Base-by-base conservation (phyloP, 768 basidiomycete species). In the Pisolithus marmoratus region DNA sequence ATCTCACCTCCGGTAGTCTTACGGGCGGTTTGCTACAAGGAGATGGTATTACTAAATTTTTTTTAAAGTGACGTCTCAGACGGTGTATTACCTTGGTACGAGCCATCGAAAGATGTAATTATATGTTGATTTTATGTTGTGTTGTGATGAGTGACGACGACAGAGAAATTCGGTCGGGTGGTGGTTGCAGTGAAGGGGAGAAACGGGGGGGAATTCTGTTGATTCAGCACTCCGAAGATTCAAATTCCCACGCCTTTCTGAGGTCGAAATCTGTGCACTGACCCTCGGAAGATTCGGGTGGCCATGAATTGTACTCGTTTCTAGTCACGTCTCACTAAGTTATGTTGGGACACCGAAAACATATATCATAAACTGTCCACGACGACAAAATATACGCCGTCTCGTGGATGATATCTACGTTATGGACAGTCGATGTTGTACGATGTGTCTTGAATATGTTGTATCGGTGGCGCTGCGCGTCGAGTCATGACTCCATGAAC, bases 1-100 rank as follows among this genome's bases (percentile, higher is more conserved):
- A 54, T 74, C 82, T 61, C 62, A 85, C 93, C 94, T 87, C 95
- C 95, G 58, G 95, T 96, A 52, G 94, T 96, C 80, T 97, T 96
- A 75, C 94, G 92, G 67, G 94, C 94, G 69, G 94, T 96, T 93
- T 96, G 94, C 94, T 93, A 46, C 20, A 53, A 46, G 38, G 57
- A 23, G 11, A 42, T 42, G 51, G 46, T 60, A 12, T 24, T 29
- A 48, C 58, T 48, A 58, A 2, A 34, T 5, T 56, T 46, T 46
- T 44, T 26, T 23, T 15, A 19, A 26, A 2, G 14, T 31, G 45
- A 15, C 19, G 43, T 11, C 17, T 19, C 23, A 15, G 17, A 36
- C 36, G 15, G 5, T 6, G 5, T 56, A 64, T 49, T 56, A 87
- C 89, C 83, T 92, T 93, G 68, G 90, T 93, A 65, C 90, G 90